Evolutionary conservation across 768 basidiomycete genomes (phyloP).

Genomic region (Suillus subalutaceus): DNA sequence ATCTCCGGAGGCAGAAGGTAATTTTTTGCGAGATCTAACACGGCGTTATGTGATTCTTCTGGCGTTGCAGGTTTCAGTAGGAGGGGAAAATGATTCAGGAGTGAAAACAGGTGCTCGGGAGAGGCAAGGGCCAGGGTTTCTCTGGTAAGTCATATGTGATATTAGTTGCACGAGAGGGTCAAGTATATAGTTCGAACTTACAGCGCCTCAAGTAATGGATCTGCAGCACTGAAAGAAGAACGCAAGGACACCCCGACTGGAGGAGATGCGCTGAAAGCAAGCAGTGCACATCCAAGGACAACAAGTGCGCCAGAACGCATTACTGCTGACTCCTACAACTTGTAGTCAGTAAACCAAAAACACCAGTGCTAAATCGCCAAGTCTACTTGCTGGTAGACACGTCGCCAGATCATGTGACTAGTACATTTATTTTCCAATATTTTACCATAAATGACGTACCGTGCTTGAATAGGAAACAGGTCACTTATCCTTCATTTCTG

Average conservation of each 20-base stretch:
- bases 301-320: conserved; percentile 5
- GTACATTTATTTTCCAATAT: too few relatives aligned
- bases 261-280: conserved; percentile 27
- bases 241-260: conserved; percentile 32
- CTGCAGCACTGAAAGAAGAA: conserved; percentile 29
- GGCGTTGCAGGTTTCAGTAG: conserved; percentile 42
- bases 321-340: not conserved
- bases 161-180: not conserved
- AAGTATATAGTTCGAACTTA: conserved; percentile 18
- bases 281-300: conserved; percentile 15
- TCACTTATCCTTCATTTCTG: too few relatives aligned
- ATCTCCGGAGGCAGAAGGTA: conserved; percentile 53
- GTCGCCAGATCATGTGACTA: not conserved
- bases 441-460: too few relatives aligned
- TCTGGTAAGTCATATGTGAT: conserved; percentile 42
- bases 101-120: conserved; percentile 72
- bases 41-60: conserved; percentile 48
- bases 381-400: not conserved
- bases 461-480: too few relatives aligned
- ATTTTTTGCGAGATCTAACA: conserved; percentile 40
- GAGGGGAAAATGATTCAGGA: conserved; percentile 64
- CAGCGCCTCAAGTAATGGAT: conserved; percentile 35
- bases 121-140: conserved; percentile 82
- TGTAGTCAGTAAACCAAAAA: not conserved
- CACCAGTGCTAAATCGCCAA: not conserved